phyloP scores from a whole-genome alignment of 2,329 filamentous ascomycete species.

The Colletotrichum horii region DNA sequence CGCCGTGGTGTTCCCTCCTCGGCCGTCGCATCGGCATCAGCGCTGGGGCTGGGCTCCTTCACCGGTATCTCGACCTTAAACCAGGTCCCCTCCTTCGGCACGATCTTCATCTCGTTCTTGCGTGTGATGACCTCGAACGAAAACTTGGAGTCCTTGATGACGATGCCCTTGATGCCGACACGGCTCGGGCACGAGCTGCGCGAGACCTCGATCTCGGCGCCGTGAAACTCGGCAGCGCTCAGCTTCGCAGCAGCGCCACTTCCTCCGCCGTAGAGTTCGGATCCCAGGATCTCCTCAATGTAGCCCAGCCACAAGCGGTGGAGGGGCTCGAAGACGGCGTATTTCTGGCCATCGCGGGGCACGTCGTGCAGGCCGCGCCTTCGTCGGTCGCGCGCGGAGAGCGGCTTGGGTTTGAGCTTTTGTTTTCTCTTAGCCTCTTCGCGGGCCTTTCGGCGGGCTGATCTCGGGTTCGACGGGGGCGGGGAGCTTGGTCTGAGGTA shows the following conservation, averaged over 20 bases:
- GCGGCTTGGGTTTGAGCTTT: slow-evolving; percentile 63
- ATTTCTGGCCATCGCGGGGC: slow-evolving; percentile 70
- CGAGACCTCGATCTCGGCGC: slow-evolving; percentile 82
- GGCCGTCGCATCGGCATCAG: not conserved
- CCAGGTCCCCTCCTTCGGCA: slow-evolving; percentile 90
- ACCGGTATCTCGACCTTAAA: slow-evolving; percentile 77
- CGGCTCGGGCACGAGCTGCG: slow-evolving; percentile 80
- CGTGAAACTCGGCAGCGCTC: slow-evolving; percentile 88
- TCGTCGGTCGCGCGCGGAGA: slow-evolving; percentile 82
- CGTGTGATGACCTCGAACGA: slow-evolving; percentile 84
- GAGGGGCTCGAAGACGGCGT: slow-evolving; percentile 78
- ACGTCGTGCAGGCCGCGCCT: slow-evolving; percentile 76
- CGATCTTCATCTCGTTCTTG: slow-evolving; percentile 72
- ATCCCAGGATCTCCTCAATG: slow-evolving; percentile 78
- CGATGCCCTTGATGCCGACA: slow-evolving; percentile 85
- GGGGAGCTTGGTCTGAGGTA: slow-evolving; percentile 80
- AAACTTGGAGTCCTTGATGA: slow-evolving; percentile 86
- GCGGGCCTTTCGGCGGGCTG: slow-evolving; percentile 57
- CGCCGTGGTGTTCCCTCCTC: slow-evolving; percentile 32
- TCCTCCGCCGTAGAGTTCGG: slow-evolving; percentile 61
- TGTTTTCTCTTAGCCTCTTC: slow-evolving; percentile 49
- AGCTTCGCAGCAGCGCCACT: slow-evolving; percentile 74
- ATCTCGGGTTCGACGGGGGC: slow-evolving; percentile 61
- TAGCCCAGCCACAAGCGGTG: slow-evolving; percentile 85
- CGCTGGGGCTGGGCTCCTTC: slow-evolving; percentile 21